Evolutionary conservation across 331 rosid genomes (phyloP).

Genomic region (Quercus tomentella): DNA sequence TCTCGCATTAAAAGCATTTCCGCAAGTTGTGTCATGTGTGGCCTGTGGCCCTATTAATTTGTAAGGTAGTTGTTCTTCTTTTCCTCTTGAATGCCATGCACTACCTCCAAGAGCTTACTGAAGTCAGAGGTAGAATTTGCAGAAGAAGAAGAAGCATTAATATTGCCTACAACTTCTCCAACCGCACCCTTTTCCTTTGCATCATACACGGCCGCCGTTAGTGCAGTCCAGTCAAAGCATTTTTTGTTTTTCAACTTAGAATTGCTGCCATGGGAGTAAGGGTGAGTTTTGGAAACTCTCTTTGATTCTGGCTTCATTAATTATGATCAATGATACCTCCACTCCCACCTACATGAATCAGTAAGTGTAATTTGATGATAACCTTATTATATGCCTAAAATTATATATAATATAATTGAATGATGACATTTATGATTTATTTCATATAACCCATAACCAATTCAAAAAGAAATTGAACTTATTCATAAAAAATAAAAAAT

Average conservation of each 20-base stretch:
- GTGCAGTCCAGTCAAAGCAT: not conserved
- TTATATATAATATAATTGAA: no score
- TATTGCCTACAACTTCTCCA: not conserved
- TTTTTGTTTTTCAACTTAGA: not conserved
- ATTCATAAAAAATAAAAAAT: no score
- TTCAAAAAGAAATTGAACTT: no score
- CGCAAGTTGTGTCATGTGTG: no score
- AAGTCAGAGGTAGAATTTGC: not conserved
- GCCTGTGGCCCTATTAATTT: no score
- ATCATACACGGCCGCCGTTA: not conserved
- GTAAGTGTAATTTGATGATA: no score
- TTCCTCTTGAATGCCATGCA: not conserved
- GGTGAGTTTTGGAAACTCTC: not conserved
- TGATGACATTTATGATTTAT: no score
- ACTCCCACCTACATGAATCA: no score
- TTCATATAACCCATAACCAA: no score
- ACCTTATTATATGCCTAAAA: no score
- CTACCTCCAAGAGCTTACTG: not conserved
- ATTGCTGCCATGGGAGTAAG: not conserved
- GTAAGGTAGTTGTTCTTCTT: no score
- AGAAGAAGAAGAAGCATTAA: not conserved
- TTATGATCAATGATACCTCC: not conserved
- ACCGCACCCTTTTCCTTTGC: not conserved
- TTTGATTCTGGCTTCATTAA: not conserved
- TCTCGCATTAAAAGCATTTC: no score